Conservation (phyloP, 106 monocot genomes). For the Chionographis japonica region DNA sequence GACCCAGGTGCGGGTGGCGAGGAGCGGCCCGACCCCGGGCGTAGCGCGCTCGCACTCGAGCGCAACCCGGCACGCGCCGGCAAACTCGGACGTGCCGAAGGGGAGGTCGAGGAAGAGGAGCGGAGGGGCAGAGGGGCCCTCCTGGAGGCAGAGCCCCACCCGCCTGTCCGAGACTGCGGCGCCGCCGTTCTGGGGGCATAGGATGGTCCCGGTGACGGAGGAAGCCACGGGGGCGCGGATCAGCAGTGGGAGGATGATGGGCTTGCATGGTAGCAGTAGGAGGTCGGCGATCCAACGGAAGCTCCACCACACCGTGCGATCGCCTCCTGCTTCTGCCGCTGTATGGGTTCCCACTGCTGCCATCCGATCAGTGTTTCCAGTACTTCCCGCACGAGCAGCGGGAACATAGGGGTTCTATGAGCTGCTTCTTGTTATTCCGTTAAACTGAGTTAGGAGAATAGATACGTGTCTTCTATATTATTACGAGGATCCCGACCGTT, state of each 20-base stretch:
- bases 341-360: too few species aligned
- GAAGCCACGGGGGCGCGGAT: not conserved
- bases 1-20: constrained; percentile 15
- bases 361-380: too few species aligned
- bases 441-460: too few species aligned
- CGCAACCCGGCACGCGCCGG: constrained; percentile 15
- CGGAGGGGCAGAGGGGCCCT: not conserved
- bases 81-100: constrained; percentile 8
- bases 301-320: constrained; percentile 10
- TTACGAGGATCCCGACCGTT: too few species aligned
- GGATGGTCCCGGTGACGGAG: constrained; percentile 35
- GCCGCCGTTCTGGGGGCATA: constrained; percentile 11
- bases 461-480: too few species aligned
- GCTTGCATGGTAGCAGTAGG: constrained; percentile 17
- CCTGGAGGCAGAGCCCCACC: constrained; percentile 40
- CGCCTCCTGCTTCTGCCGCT: not conserved
- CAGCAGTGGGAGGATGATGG: not conserved
- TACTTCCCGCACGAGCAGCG: too few species aligned
- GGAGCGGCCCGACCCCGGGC: constrained; percentile 1
- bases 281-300: constrained; percentile 8
- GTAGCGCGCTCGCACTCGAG: constrained; percentile 26
- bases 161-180: not conserved
- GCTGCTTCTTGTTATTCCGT: too few species aligned
- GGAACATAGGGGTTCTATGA: too few species aligned
- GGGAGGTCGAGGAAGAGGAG: constrained; percentile 22